Evolutionary conservation across 495 filamentous ascomycete genomes (phyloP), one percentile per base, ranked within the genome.

Genomic region (Xanthoparmelia taractica): DNA sequence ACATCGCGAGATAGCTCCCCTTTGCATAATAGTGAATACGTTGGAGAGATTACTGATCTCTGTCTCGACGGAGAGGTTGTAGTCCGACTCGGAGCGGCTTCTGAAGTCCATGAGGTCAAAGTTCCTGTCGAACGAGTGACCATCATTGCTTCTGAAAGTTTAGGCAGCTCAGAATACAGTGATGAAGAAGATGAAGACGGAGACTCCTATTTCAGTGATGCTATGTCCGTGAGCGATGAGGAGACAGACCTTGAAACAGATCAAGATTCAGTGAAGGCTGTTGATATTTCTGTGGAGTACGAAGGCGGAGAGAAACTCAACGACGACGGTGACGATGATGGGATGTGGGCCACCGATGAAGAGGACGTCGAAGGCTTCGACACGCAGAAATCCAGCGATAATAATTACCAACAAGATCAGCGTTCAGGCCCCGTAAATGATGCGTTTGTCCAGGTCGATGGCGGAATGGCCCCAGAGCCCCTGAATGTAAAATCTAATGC

Each of bases 11-110:
- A 20, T 0, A 33, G 8, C 15, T 54, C 15, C 33, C 50, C 20
- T 20, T 37, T 23, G 15, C 18, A 10, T 2, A n/a, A 40, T 20
- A 57, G 73, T 20, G 73, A 80, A 37, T 85, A 82, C 75, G 67
- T 86, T 63, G 85, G 84, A 6, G 81, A 84, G 65, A 73, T 87
- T 29, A 72, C 85, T 17, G 77, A 81, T 56, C 72, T 82, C 11
- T 75, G 77, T 33, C 67, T 80, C 17, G 81, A 85, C 69, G 85
- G 85, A 2, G 67, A 72, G 7, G 66, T 85, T 10, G 79, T 75
- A 2, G 76, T 87, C 40, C 76, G 84, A 29, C 71, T 87, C 50
- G 79, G 80, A 38, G 79, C 76, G 8, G 57, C 76, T 31, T 66
- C 73, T 20, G 66, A 76, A n/a, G 76, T 77, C 25, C 69, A 71